These are phyloP conservation scores for Penicillium polonicum DNA, from an alignment of 2,329 filamentous ascomycete genomes.

Conservation along the genomic window DNA sequence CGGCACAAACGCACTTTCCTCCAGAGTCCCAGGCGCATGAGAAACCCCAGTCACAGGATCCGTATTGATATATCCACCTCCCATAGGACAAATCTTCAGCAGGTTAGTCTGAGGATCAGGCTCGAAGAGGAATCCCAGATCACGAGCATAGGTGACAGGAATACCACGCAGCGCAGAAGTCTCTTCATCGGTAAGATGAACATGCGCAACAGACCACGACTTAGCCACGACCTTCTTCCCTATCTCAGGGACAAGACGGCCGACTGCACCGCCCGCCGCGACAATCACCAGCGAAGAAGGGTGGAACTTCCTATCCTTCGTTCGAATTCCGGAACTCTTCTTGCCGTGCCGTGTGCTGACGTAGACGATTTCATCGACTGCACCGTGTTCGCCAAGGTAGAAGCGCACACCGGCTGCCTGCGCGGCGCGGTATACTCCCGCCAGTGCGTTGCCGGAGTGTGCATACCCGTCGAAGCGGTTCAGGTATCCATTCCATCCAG, in stretches of 20 bases:
- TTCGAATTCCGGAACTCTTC: constrained; percentile 38
- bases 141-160: constrained; percentile 60
- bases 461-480: constrained; percentile 60
- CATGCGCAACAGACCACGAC: constrained; percentile 60
- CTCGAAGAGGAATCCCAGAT: constrained; percentile 66
- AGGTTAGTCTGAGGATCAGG: constrained; percentile 59
- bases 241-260: constrained; percentile 50
- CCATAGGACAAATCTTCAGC: constrained; percentile 61
- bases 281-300: constrained; percentile 48
- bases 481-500: constrained; percentile 59
- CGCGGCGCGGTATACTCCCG: constrained; percentile 47
- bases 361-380: constrained; percentile 45
- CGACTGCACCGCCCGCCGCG: constrained; percentile 53
- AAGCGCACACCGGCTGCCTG: constrained; percentile 45
- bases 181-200: constrained; percentile 57
- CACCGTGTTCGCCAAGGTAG: constrained; percentile 43
- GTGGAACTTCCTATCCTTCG: constrained; percentile 41
- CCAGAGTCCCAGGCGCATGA: constrained; percentile 41
- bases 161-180: constrained; percentile 55
- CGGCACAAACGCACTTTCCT: constrained; percentile 51
- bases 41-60: constrained; percentile 45
- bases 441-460: constrained; percentile 54
- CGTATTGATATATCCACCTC: constrained; percentile 56
- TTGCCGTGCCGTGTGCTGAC: constrained; percentile 16
- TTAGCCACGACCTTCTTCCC: constrained; percentile 55